Base-by-base conservation (phyloP, 495 filamentous ascomycete species). In the Xylaria intraflava region DNA sequence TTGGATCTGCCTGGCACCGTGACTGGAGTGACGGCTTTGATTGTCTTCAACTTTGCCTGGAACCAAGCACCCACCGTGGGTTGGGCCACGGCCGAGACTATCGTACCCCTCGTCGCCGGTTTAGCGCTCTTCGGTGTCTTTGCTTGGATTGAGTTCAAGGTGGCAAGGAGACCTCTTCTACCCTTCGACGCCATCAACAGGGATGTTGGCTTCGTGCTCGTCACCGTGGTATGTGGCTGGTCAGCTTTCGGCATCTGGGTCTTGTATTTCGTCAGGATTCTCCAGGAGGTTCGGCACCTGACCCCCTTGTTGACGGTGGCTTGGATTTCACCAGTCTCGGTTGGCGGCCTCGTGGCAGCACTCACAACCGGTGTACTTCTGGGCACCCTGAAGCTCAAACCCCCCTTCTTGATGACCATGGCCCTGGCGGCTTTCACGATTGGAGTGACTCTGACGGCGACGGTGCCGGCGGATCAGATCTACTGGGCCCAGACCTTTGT, bases 401-500 rank as follows among this genome's bases (percentile, higher is more conserved):
- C 78, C 0, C 64, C 69, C 22, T 61, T 70, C 39, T 69, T 81
- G 23, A 79, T 83, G 74, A 55, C 76, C 35, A 61, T 69, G n/a
- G 69, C 79, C 23, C 74, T 81, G 69, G 46, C 60, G 3, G 69
- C 67, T 2, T 83, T 83, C 51, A 70, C 65, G 10, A 60, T 65
- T 7, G 76, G 77, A 11, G 61, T 64, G 26, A 61, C 72, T 9
- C 60, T 83, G 14, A 60, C 78, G 11, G 77, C 74, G 16, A 78
- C 72, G 5, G 65, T 66, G 0, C 77, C 76, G 0, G 65, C 76
- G 0, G 27, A 66, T 14, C 74, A 81, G 57, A 76, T 59, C 2
- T 83, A 86, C 65, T 87, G 83, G 84, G 72, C 66, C 0, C 78
- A 81, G 55, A 72, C 72, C 1, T 87, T 87, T 53, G 71, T 85